Evolutionary conservation across 2,329 filamentous ascomycete species (phyloP).

Genomic region (Colletotrichum destructivum): DNA sequence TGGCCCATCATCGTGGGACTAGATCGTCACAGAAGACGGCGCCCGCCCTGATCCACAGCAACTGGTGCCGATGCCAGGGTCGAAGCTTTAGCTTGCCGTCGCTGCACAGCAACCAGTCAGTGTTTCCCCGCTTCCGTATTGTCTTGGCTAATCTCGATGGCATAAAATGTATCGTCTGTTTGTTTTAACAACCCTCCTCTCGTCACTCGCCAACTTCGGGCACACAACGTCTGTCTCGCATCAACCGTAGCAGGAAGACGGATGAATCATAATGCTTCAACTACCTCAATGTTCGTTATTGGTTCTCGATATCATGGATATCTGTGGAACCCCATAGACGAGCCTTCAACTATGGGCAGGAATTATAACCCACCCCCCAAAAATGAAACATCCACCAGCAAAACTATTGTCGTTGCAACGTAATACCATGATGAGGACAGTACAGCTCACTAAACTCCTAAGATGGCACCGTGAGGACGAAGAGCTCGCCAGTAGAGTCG

Average conservation of each 20-base stretch:
- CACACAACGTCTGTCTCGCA: background rate
- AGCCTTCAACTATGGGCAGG: conserved; percentile 8
- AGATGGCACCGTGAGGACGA: conserved; percentile 59
- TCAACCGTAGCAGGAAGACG: background rate
- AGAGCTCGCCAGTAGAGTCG: conserved; percentile 78
- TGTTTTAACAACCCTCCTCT: conserved; percentile 23
- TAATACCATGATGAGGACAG: background rate
- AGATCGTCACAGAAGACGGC: background rate
- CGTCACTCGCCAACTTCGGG: conserved; percentile 1
- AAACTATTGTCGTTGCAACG: background rate
- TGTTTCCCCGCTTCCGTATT: conserved; percentile 22
- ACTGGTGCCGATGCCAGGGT: conserved; percentile 36
- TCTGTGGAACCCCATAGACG: background rate
- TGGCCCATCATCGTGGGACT: conserved; percentile 20
- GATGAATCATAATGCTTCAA: background rate
- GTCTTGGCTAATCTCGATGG: conserved; percentile 13
- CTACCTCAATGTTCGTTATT: background rate
- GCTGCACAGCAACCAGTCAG: conserved; percentile 39
- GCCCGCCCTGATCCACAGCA: conserved; percentile 28
- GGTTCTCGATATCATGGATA: background rate
- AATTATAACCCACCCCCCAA: background rate
- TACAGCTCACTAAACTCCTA: conserved; percentile 14
- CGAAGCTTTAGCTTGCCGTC: conserved; percentile 19
- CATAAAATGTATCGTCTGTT: conserved; percentile 15
- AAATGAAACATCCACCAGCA: background rate